Base-by-base conservation (phyloP, 805 yeast genomes). In the Lachancea mirantina region DNA sequence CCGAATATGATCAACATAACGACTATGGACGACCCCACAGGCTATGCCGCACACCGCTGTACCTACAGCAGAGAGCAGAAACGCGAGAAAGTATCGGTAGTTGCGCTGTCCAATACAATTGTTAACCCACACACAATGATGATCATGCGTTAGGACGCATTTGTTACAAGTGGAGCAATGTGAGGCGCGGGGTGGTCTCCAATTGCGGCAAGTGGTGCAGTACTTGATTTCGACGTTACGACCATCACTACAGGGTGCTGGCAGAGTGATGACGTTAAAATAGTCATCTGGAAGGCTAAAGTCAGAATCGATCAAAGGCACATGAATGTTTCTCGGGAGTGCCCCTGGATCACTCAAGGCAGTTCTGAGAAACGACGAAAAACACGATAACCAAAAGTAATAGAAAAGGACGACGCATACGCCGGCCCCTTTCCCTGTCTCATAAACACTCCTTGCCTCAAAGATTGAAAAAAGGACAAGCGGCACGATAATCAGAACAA, bases 31-130 rank as follows among this genome's bases (percentile, higher is more conserved):
- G 6, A 53, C 40, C 5, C 50, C 28, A 14, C 48, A 42, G 23
- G 42, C 46, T 14, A 40, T 34, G 2, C 55, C 41, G 22, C 55
- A 35, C 2, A 55, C 52, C 1, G 51, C 23, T 8, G 64, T 49
- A 1, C 61, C 35, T 0, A 68, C 3, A 1, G 55, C 46, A 30
- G 63, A 59, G 1, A 68, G 20, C 23, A 82, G 48, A 42, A 76
- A 81, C 2, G 47, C 45, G 23, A 77, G 36, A 46, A 81, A 83
- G 54, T 67, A 76, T 41, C 72, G 57, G 52, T 82, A 82, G 47
- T 82, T 84, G 35, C 83, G 57, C 39, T 73, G 72, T 1, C 94
- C 95, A 25, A 84, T 68, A 51, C 95, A 84, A 44, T 76, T 82
- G 47, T 80, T 78, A 30, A 84, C 50, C 74, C 82, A 75, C 21